Conservation (phyloP, 148 eudicot genomes). For the Chenopodium formosanum region DNA sequence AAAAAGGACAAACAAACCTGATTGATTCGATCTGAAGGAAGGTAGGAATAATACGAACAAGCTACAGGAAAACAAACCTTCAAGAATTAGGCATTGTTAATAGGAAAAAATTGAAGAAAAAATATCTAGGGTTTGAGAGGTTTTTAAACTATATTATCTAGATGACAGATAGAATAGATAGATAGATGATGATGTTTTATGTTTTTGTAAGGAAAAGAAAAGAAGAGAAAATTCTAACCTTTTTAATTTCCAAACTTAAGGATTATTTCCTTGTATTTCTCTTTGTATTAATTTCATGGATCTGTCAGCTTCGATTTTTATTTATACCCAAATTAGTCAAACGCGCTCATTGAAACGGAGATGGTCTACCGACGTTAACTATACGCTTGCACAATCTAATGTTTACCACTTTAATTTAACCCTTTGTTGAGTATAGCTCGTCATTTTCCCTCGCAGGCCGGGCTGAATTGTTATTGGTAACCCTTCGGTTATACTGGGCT, state of each 20-base stretch:
- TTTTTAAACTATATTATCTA: neutral
- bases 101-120: neutral
- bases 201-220: neutral
- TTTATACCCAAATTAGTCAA: neutral
- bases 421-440: too few species aligned
- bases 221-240: neutral
- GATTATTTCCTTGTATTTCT: neutral
- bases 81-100: neutral
- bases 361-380: neutral
- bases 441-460: too few species aligned
- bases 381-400: too few species aligned
- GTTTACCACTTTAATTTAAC: too few species aligned
- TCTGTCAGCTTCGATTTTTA: neutral
- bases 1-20: neutral
- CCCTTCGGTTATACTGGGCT: too few species aligned
- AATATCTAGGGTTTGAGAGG: slow-evolving; percentile 12
- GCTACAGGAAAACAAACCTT: neutral
- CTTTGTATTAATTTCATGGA: neutral
- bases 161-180: neutral
- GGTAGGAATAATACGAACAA: neutral
- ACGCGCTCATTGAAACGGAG: neutral
- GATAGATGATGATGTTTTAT: neutral
- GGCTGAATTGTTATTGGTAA: too few species aligned
- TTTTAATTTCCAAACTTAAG: neutral
- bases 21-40: slow-evolving; percentile 6